Percentiles rank a stretch among this genome's conserved stretches.
Conservation (phyloP, 805 yeast genomes). For the Kodamaea nitidulidarum region DNA sequence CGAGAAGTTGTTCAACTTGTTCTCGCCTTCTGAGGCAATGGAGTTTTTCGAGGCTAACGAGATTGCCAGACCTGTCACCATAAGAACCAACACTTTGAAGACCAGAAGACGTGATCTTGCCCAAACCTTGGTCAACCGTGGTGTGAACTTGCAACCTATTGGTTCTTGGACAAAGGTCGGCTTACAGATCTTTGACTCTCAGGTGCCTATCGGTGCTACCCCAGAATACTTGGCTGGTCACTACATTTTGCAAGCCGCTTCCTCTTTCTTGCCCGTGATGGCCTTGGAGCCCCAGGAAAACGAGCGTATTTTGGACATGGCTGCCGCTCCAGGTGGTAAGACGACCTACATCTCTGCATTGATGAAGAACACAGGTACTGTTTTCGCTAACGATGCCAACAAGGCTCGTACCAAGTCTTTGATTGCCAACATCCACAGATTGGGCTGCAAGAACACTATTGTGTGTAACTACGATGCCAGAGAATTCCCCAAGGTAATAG, state of each 20-base stretch:
- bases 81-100: constrained; percentile 93
- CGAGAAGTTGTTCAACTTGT: constrained; percentile 85
- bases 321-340: constrained; percentile 99
- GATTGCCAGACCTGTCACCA: constrained; percentile 92
- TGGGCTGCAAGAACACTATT: constrained; percentile 94
- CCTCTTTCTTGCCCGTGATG: constrained; percentile 95
- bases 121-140: constrained; percentile 90
- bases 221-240: constrained; percentile 98
- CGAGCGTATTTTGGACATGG: constrained; percentile 96
- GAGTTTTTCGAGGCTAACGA: constrained; percentile 99
- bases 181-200: constrained; percentile 93
- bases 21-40: constrained; percentile 93
- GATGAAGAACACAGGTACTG: constrained; percentile 97
- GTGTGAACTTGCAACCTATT: constrained; percentile 95
- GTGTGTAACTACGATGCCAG: constrained; percentile 98
- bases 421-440: constrained; percentile 94
- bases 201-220: constrained; percentile 99
- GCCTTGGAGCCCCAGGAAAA: constrained; percentile 96
- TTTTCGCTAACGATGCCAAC: constrained; percentile 96
- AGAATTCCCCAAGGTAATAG: constrained; percentile 96
- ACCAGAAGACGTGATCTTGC: constrained; percentile 95
- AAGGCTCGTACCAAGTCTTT: constrained; percentile 94
- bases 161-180: constrained; percentile 99
- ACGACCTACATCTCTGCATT: constrained; percentile 91
- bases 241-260: constrained; percentile 96